Evolutionary conservation across 148 eudicot species (phyloP), one percentile per base, ranked within the genome.

Genomic region (Rhododendron molle): DNA sequence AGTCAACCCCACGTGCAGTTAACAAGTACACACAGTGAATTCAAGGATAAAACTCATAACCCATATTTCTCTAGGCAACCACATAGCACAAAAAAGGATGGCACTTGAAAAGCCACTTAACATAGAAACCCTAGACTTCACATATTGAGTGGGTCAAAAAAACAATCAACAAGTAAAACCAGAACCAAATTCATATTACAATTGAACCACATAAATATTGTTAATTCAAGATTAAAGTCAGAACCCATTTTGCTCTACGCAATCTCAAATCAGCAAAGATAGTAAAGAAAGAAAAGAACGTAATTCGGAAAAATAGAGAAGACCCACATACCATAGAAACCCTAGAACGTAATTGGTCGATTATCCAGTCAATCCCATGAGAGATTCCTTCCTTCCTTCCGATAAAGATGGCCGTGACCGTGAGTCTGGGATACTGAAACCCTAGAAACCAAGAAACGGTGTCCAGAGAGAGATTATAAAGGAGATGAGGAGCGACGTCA

Each of bases 371-470:
- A 84, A 52, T 16, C 78, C n/a, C 32, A n/a, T 11, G 67, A 15
- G 34, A 28, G 36, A 26, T 6, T 46, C 65, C 49, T 52, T 14
- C 65, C 49, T 52, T 14, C 5, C 26, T 5, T 9, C 16, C 2
- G 20, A 18, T 62, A 13, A 71, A 84, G 38, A 38, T 52, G n/a
- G 30, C 52, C 47, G 14, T 7, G n/a, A 84, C 52, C 47, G 14
- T 7, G n/a, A 84, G 15, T 30, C 50, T 32, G 85, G 52, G 23
- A 18, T 73, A 47, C 34, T 52, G 52, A 76, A 52, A 74, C 80
- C 85, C 69, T 84, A 72, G 11, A 83, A 50, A 84, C 34, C 80
- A 26, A 47, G 52, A 76, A 46, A 38, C 52, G 38, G 72, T 73
- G 80, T 50, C 60, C 32, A 84, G 47, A 49, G 78, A 81, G 74